Percentiles rank a stretch among this genome's conserved stretches.
Conservation (phyloP, 75 land plant species). For the Azolla pinnata region DNA sequence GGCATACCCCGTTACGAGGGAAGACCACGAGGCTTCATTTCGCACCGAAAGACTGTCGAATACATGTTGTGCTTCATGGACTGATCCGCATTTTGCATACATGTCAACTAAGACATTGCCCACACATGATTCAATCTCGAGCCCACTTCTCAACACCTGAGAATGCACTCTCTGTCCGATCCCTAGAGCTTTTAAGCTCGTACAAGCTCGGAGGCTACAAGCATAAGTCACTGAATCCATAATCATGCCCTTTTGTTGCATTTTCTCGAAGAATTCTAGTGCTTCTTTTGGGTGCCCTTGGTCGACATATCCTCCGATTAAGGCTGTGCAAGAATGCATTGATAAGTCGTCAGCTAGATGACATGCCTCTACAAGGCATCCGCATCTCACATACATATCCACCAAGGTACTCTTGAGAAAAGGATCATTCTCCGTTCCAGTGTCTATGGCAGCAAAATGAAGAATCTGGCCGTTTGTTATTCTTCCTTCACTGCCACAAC, state of each 20-base stretch:
- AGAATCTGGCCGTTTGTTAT: too few relatives aligned
- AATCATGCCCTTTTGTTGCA: slow-evolving; percentile 11
- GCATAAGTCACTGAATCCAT: slow-evolving; percentile 21
- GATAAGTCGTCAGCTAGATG: too few relatives aligned
- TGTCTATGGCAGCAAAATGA: too few relatives aligned
- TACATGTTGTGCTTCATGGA: slow-evolving; percentile 23
- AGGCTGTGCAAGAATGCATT: too few relatives aligned
- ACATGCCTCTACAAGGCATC: too few relatives aligned
- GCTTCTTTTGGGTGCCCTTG: too few relatives aligned
- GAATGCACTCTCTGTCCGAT: slow-evolving; percentile 19
- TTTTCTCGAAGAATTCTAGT: slow-evolving; percentile 4
- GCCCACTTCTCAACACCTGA: slow-evolving; percentile 8
- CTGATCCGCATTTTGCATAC: slow-evolving; percentile 40
- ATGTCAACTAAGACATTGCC: slow-evolving; percentile 35
- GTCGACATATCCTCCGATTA: too few relatives aligned
- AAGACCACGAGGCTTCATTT: slow-evolving; percentile 42
- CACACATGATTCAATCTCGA: slow-evolving; percentile 13
- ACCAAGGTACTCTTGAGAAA: too few relatives aligned
- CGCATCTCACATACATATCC: too few relatives aligned
- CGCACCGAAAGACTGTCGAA: slow-evolving; percentile 21
- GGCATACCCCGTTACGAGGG: slow-evolving; percentile 41
- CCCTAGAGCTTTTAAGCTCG: slow-evolving; percentile 19
- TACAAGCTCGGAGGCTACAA: slow-evolving; percentile 27
- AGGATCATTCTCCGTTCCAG: too few relatives aligned
- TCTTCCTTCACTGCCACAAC: too few relatives aligned